A percentile compares a stretch with the other conserved stretches of the same genome.
Conservation (phyloP, 2,329 filamentous ascomycete species). For the Ophiostoma piceae region DNA sequence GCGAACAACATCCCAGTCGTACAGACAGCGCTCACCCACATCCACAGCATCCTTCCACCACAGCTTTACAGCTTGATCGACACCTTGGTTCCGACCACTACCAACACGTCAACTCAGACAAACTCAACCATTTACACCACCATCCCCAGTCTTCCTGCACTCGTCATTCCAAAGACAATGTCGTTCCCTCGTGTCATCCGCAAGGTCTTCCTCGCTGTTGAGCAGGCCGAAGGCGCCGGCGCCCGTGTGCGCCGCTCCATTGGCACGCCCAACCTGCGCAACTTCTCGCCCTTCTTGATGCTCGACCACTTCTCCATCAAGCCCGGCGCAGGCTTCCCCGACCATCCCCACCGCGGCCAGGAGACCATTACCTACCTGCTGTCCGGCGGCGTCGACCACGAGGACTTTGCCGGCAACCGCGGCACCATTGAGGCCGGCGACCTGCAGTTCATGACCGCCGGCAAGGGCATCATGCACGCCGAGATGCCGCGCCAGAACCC, state of each 20-base stretch:
- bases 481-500: conserved; percentile 83
- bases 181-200: conserved; percentile 69
- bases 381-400: conserved; percentile 79
- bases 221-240: conserved; percentile 83
- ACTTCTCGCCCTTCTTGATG: conserved; percentile 93
- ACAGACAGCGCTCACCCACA: conserved; percentile 31
- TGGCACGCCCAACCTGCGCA: conserved; percentile 73
- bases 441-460: conserved; percentile 96
- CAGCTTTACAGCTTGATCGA: conserved; percentile 1
- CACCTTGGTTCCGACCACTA: not conserved
- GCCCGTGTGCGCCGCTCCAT: conserved; percentile 83
- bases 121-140: not conserved
- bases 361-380: conserved; percentile 87
- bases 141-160: not conserved
- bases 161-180: conserved; percentile 42
- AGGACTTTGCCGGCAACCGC: conserved; percentile 81
- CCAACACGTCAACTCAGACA: not conserved
- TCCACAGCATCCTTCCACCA: conserved; percentile 26
- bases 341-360: conserved; percentile 78
- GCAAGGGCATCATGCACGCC: conserved; percentile 84
- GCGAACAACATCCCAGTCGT: conserved; percentile 27
- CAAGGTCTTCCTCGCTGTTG: conserved; percentile 75
- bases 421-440: conserved; percentile 85
- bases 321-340: conserved; percentile 80
- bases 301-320: conserved; percentile 84